Evolutionary conservation across 768 basidiomycete species (phyloP).

Genomic region (Lactarius sp.): DNA sequence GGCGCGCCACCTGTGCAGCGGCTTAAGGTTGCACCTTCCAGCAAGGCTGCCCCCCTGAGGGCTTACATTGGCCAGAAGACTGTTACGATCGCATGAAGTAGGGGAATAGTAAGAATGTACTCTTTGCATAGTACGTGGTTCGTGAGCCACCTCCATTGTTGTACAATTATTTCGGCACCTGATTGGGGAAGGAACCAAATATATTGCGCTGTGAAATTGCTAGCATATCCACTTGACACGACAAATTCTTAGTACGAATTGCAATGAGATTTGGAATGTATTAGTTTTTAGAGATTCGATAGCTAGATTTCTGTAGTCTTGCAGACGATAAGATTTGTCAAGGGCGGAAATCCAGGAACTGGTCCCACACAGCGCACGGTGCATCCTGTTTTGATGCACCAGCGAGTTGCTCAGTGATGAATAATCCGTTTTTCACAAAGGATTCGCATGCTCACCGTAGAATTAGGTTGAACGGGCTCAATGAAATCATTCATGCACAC

Average conservation of each 20-base stretch:
- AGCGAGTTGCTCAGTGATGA: background rate
- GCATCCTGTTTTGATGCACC: background rate
- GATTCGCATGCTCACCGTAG: background rate
- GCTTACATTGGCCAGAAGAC: slow-evolving; percentile 17
- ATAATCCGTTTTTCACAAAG: no score
- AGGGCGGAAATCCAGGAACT: background rate
- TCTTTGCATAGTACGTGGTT: background rate
- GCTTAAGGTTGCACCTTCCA: slow-evolving; percentile 54
- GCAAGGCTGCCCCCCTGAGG: slow-evolving; percentile 48
- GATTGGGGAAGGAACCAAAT: background rate
- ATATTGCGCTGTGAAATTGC: background rate
- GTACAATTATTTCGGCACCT: background rate
- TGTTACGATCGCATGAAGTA: slow-evolving; percentile 2
- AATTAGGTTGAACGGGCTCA: background rate
- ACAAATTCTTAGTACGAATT: no score
- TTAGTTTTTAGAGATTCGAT: no score
- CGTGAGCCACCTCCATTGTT: background rate
- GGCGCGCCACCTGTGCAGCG: slow-evolving; percentile 55
- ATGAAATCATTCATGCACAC: background rate
- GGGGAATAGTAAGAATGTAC: background rate
- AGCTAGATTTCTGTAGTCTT: no score
- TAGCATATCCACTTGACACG: background rate
- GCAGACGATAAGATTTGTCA: background rate
- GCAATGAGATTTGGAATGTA: no score
- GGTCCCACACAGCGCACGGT: slow-evolving; percentile 1